phyloP scores from a whole-genome alignment of 345 rosid species.

The Conringia planisiliqua region DNA sequence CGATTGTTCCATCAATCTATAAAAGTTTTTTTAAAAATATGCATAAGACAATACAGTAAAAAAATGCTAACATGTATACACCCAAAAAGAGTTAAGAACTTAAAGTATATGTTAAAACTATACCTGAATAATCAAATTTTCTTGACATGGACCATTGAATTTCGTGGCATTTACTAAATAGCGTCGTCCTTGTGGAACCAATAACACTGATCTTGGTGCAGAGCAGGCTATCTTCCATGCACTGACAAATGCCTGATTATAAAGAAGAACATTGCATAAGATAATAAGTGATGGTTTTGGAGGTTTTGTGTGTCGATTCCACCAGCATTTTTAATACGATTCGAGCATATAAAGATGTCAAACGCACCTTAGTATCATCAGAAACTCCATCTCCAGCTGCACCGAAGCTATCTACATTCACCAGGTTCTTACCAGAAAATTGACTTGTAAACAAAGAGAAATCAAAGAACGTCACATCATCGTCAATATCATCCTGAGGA shows the following conservation, averaged over 20 bases:
- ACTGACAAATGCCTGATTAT: conserved; percentile 56
- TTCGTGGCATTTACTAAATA: conserved; percentile 81
- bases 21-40: neutral
- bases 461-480: conserved; percentile 39
- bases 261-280: neutral
- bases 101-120: neutral
- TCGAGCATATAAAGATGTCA: neutral
- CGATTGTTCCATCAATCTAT: conserved; percentile 88
- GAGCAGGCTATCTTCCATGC: conserved; percentile 83
- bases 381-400: conserved; percentile 87
- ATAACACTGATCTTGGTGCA: conserved; percentile 60
- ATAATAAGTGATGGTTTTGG: neutral
- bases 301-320: neutral
- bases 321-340: neutral
- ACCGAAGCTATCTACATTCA: conserved; percentile 90
- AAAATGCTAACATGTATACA: neutral
- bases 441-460: conserved; percentile 52
- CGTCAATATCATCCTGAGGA: conserved; percentile 52
- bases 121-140: conserved; percentile 73
- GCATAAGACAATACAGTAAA: neutral
- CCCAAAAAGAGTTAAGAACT: neutral
- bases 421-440: conserved; percentile 61
- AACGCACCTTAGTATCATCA: conserved; percentile 85
- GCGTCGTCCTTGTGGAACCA: conserved; percentile 67
- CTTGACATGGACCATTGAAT: conserved; percentile 86